A percentile compares a stretch with the other conserved stretches of the same genome.
Conservation (phyloP, 176 grass and related monocot genomes). For the Lolium perenne region DNA sequence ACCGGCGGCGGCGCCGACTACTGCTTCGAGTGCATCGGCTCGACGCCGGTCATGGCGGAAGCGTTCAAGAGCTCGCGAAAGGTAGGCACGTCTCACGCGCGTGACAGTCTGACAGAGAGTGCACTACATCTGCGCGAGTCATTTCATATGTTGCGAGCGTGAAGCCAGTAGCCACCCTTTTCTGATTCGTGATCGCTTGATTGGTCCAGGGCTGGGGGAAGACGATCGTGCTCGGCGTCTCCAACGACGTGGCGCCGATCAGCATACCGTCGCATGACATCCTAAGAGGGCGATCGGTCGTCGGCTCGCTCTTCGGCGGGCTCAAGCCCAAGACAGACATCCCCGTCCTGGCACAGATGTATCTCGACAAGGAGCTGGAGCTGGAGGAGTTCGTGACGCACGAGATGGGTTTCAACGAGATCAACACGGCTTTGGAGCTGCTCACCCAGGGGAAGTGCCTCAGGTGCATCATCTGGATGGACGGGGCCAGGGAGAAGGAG, state of each 20-base stretch:
- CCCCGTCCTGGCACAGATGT: slow-evolving; percentile 51
- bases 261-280: slow-evolving; percentile 26
- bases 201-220: slow-evolving; percentile 67
- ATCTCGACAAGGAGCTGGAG: slow-evolving; percentile 60
- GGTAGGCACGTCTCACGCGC: background rate
- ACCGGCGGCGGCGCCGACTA: slow-evolving; percentile 61
- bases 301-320: slow-evolving; percentile 55
- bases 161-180: too few species aligned
- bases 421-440: slow-evolving; percentile 60
- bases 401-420: slow-evolving; percentile 54
- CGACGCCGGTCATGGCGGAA: slow-evolving; percentile 43
- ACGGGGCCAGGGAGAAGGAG: background rate
- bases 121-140: too few species aligned
- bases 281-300: slow-evolving; percentile 34
- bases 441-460: slow-evolving; percentile 52
- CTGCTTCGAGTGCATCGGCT: slow-evolving; percentile 70
- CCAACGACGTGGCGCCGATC: background rate
- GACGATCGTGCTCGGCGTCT: slow-evolving; percentile 54
- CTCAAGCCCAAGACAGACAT: slow-evolving; percentile 65
- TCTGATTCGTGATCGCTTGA: too few species aligned
- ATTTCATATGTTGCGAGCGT: too few species aligned
- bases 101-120: too few species aligned
- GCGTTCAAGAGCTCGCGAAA: slow-evolving; percentile 50
- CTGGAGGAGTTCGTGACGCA: slow-evolving; percentile 63
- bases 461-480: slow-evolving; percentile 63